Evolutionary conservation across 2,329 filamentous ascomycete species (phyloP).

Genomic region (Exophiala sp.): DNA sequence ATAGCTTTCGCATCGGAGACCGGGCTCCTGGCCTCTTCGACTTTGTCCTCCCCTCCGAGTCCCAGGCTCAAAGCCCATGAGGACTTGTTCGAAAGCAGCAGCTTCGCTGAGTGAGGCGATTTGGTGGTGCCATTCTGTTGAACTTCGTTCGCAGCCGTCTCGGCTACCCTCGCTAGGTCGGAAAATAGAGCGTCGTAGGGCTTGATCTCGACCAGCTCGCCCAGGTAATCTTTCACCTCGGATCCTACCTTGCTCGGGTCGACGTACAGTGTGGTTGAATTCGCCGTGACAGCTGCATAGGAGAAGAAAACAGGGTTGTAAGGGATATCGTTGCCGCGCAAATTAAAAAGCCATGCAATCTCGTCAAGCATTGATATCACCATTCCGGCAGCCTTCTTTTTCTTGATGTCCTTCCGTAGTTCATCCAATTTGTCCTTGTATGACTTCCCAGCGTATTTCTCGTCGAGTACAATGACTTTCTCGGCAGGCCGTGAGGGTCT

Average conservation of each 20-base stretch:
- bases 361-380: conserved; percentile 84
- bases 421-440: conserved; percentile 80
- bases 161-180: conserved; percentile 66
- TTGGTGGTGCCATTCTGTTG: conserved; percentile 35
- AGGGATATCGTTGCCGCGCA: conserved; percentile 89
- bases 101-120: conserved; percentile 56
- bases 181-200: conserved; percentile 79
- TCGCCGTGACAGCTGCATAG: conserved; percentile 82
- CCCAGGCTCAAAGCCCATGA: conserved; percentile 92
- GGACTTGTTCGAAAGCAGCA: conserved; percentile 79
- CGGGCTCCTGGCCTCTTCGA: conserved; percentile 83
- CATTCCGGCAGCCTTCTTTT: conserved; percentile 82
- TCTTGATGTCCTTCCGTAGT: conserved; percentile 83
- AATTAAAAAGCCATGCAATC: conserved; percentile 97
- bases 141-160: conserved; percentile 37
- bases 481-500: conserved; percentile 73
- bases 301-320: conserved; percentile 99
- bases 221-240: conserved; percentile 67
- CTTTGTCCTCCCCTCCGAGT: conserved; percentile 77
- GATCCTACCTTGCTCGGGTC: conserved; percentile 72
- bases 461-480: conserved; percentile 66
- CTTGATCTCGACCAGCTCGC: conserved; percentile 66
- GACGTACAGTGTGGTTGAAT: conserved; percentile 74
- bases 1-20: conserved; percentile 88
- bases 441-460: conserved; percentile 75